Evolutionary conservation across 805 yeast species (phyloP).

Genomic region (Priceomyces carsonii): DNA sequence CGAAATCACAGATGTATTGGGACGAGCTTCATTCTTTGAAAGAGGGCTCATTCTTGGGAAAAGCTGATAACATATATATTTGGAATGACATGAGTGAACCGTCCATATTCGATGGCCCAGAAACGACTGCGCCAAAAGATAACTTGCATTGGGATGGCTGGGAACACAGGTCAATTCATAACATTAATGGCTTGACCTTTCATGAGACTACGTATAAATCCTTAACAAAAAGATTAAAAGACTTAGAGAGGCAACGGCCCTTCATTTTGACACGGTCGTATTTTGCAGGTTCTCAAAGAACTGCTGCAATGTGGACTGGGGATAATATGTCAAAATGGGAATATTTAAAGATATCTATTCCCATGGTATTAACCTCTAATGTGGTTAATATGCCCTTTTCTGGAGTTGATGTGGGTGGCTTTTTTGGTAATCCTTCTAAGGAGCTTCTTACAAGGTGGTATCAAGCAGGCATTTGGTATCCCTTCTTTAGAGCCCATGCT

Average conservation of each 20-base stretch:
- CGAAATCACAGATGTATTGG: constrained; percentile 65
- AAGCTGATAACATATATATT: constrained; percentile 66
- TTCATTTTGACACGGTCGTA: constrained; percentile 85
- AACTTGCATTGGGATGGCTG: constrained; percentile 71
- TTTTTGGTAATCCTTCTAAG: constrained; percentile 82
- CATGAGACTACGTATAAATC: constrained; percentile 81
- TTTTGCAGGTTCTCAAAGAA: constrained; percentile 87
- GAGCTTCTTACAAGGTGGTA: constrained; percentile 92
- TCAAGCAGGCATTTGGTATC: constrained; percentile 94
- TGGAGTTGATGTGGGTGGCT: constrained; percentile 98
- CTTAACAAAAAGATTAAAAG: constrained; percentile 49
- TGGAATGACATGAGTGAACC: constrained; percentile 99
- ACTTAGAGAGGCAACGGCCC: constrained; percentile 62
- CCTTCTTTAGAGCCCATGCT: constrained; percentile 95
- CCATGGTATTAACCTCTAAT: constrained; percentile 83
- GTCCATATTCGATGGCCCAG: constrained; percentile 92
- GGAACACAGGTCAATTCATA: constrained; percentile 93
- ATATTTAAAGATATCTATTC: constrained; percentile 73
- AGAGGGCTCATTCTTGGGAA: constrained; percentile 36
- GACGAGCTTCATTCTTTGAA: constrained; percentile 49
- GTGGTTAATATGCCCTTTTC: constrained; percentile 86
- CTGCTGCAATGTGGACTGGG: constrained; percentile 97
- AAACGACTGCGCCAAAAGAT: constrained; percentile 86
- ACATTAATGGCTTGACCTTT: constrained; percentile 74
- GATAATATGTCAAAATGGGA: constrained; percentile 96